Conservation (phyloP, 164 flowering plant genomes). For the Paratinospora sagittata region DNA sequence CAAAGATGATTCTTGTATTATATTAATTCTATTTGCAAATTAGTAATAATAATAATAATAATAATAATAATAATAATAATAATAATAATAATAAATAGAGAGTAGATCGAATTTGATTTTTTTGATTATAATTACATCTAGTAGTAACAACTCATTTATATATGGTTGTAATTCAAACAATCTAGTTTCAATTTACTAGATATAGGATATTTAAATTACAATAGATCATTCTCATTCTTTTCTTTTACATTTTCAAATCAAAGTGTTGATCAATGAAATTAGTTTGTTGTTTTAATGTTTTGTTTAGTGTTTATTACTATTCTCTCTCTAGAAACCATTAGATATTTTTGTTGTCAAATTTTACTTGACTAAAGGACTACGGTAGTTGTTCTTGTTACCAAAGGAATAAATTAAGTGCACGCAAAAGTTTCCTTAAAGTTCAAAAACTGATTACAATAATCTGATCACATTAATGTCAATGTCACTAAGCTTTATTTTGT, state of each 20-base stretch:
- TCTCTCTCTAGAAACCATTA: background rate
- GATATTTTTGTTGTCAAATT: background rate
- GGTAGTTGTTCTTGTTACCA: background rate
- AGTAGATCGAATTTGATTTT: too few relatives aligned
- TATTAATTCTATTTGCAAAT: too few relatives aligned
- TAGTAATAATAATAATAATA: too few relatives aligned
- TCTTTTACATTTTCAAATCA: background rate
- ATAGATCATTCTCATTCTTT: background rate
- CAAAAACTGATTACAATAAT: background rate
- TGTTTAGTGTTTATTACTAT: too few relatives aligned
- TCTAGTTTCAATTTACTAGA: too few relatives aligned
- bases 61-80: too few relatives aligned
- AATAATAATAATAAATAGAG: too few relatives aligned
- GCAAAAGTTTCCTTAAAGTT: background rate
- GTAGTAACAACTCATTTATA: too few relatives aligned
- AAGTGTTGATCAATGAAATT: background rate
- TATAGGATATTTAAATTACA: too few relatives aligned
- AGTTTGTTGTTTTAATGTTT: background rate
- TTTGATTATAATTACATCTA: background rate
- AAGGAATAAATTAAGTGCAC: background rate
- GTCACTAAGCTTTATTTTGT: background rate
- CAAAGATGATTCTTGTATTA: too few relatives aligned
- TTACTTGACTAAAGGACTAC: background rate
- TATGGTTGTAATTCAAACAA: too few relatives aligned
- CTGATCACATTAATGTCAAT: too few relatives aligned